Percentiles rank a stretch among this genome's conserved stretches.
These are phyloP conservation scores for Aspergillus ustus DNA, from an alignment of 2,329 filamentous ascomycete species.

Conservation along the genomic window DNA sequence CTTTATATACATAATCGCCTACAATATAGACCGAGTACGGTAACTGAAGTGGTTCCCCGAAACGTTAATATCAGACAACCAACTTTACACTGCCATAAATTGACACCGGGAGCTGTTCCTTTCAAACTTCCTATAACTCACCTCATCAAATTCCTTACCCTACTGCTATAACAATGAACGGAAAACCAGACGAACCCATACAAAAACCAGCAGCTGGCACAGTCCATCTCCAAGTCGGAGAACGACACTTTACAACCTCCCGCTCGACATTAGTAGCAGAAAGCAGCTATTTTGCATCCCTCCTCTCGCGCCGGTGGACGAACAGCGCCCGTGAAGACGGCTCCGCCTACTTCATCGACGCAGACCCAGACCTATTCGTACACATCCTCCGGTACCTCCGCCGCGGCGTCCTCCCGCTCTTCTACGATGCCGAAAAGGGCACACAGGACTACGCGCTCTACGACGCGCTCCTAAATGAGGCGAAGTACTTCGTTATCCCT, in stretches of 20 bases:
- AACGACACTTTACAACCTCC: constrained; percentile 5
- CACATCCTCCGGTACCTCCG: constrained; percentile 14
- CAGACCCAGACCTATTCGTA: constrained; percentile 10
- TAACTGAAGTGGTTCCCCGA: no score
- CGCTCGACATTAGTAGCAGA: neutral
- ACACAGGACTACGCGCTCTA: constrained; percentile 6
- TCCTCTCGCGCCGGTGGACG: constrained; percentile 10
- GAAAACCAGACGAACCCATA: no score
- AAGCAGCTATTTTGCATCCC: constrained; percentile 8
- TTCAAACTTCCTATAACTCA: no score
- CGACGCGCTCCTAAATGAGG: neutral
- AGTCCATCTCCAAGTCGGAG: neutral
- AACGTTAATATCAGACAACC: no score
- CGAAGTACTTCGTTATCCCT: neutral
- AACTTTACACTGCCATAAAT: no score
- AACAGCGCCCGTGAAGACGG: neutral
- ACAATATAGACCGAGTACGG: no score
- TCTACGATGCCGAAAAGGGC: neutral
- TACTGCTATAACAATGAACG: no score
- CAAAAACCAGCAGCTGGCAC: no score
- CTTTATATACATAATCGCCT: no score
- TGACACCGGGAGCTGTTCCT: no score
- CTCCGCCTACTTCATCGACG: constrained; percentile 14
- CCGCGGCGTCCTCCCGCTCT: constrained; percentile 4
- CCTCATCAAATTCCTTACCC: no score